phyloP scores from a whole-genome alignment of 805 yeast species.

The Lipomyces mesembrius region DNA sequence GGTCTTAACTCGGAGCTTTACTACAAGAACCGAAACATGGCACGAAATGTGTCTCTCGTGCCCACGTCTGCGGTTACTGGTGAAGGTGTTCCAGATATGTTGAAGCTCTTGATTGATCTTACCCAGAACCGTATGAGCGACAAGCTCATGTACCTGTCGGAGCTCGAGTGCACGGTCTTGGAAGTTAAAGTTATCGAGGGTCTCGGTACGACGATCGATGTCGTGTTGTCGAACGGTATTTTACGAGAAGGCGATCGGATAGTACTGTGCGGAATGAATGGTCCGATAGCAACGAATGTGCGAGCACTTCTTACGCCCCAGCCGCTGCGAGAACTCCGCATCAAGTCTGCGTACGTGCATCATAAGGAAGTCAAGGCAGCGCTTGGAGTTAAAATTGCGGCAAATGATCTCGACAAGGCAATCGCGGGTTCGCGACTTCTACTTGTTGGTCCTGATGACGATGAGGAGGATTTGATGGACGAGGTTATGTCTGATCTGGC shows the following conservation, averaged over 20 bases:
- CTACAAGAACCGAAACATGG: constrained; percentile 90
- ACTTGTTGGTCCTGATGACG: constrained; percentile 96
- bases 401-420: constrained; percentile 96
- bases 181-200: constrained; percentile 99
- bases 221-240: constrained; percentile 94
- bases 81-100: constrained; percentile 99
- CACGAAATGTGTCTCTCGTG: constrained; percentile 92
- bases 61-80: constrained; percentile 99
- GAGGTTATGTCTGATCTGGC: constrained; percentile 99
- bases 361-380: constrained; percentile 99
- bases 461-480: constrained; percentile 96
- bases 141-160: constrained; percentile 93
- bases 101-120: constrained; percentile 91
- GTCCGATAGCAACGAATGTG: constrained; percentile 95
- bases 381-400: constrained; percentile 97
- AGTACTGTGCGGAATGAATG: constrained; percentile 96
- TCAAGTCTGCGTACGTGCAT: constrained; percentile 95
- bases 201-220: constrained; percentile 98
- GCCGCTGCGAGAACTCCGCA: constrained; percentile 92
- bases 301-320: constrained; percentile 97
- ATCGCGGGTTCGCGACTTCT: constrained; percentile 97
- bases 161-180: constrained; percentile 92
- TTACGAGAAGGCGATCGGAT: constrained; percentile 93
- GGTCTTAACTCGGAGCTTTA: constrained; percentile 97
- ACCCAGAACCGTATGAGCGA: constrained; percentile 99